Conservation (phyloP, 75 land plant genomes). For the Chamaecyparis obtusa region DNA sequence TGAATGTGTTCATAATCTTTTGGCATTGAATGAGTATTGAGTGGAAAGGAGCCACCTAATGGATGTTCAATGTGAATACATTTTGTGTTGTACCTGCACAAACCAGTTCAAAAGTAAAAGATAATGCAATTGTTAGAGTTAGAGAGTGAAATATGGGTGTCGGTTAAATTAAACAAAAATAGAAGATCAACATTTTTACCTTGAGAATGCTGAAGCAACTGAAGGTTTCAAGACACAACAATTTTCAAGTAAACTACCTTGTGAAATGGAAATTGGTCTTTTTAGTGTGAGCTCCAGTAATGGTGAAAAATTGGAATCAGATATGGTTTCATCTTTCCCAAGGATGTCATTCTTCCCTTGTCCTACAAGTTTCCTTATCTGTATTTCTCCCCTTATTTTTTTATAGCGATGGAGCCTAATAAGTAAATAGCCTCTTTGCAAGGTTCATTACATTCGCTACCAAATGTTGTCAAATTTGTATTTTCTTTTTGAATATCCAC, state of each 20-base stretch:
- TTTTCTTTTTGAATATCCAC: not conserved
- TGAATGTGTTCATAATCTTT: not conserved
- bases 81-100: conserved; percentile 13
- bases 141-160: not conserved
- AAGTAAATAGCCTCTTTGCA: conserved; percentile 40
- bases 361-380: not conserved
- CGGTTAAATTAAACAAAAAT: not conserved
- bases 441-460: not conserved
- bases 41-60: not conserved
- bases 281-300: conserved; percentile 48
- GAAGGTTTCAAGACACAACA: conserved; percentile 33
- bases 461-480: not conserved
- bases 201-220: conserved; percentile 57
- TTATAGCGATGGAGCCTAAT: conserved; percentile 30
- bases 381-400: not conserved
- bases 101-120: not conserved
- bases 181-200: conserved; percentile 23
- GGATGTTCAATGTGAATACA: conserved; percentile 5
- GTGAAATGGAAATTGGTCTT: conserved; percentile 19
- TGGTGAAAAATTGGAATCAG: conserved; percentile 21
- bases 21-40: not conserved
- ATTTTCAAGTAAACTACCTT: conserved; percentile 17
- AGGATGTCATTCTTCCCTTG: not conserved
- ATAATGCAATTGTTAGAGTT: not conserved
- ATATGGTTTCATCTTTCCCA: conserved; percentile 14